phyloP scores from a whole-genome alignment of 2,329 filamentous ascomycete species.

The Amauroascus niger region DNA sequence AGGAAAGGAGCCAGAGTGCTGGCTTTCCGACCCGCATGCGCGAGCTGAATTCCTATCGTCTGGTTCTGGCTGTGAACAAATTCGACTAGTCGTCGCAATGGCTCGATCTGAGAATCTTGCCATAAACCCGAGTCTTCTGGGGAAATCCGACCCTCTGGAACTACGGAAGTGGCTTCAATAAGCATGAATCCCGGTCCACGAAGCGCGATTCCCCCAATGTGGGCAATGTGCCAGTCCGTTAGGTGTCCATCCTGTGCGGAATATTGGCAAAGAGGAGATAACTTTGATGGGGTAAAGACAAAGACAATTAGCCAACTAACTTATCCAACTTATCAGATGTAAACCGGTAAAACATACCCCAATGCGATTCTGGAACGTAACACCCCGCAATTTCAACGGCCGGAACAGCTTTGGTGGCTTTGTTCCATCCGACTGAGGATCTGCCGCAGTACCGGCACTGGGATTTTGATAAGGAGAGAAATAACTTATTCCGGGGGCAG shows the following conservation, averaged over 20 bases:
- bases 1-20: constrained; percentile 57
- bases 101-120: constrained; percentile 65
- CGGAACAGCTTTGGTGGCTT: constrained; percentile 48
- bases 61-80: constrained; percentile 45
- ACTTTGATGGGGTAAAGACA: constrained; percentile 22
- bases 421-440: constrained; percentile 35
- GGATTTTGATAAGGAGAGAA: constrained; percentile 32
- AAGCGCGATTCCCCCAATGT: constrained; percentile 63
- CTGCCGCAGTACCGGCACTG: constrained; percentile 31
- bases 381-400: constrained; percentile 47
- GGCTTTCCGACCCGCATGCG: constrained; percentile 63
- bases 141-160: constrained; percentile 68
- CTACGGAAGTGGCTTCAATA: constrained; percentile 66
- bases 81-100: constrained; percentile 23
- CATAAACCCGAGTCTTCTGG: constrained; percentile 72
- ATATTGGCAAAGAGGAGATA: constrained; percentile 59
- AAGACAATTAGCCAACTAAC: not conserved
- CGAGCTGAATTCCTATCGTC: constrained; percentile 65
- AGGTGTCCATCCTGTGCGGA: constrained; percentile 59
- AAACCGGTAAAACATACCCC: constrained; percentile 32
- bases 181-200: constrained; percentile 62
- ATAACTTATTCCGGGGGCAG: constrained; percentile 28
- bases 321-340: not conserved
- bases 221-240: constrained; percentile 72
- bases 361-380: constrained; percentile 60